These are phyloP conservation scores for Suillus weaverae DNA, from an alignment of 768 basidiomycete species.

Conservation along the genomic window DNA sequence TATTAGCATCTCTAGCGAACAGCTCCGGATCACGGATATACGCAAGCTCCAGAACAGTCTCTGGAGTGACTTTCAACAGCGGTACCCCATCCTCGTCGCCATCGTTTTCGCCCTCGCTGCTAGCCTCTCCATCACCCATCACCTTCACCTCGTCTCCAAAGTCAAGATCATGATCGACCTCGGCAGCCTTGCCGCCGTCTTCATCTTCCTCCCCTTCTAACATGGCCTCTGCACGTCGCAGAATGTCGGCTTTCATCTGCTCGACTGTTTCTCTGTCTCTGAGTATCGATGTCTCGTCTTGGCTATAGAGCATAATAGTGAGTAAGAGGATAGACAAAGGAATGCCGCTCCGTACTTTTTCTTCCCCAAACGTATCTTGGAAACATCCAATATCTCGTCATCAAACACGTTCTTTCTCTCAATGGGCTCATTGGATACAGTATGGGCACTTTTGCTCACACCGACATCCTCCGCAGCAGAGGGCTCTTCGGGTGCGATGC, in stretches of 20 bases:
- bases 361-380: slow-evolving; percentile 62
- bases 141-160: slow-evolving; percentile 52
- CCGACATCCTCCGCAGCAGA: slow-evolving; percentile 21
- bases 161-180: slow-evolving; percentile 55
- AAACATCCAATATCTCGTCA: slow-evolving; percentile 65
- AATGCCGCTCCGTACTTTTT: slow-evolving; percentile 45
- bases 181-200: slow-evolving; percentile 25
- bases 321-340: slow-evolving; percentile 11
- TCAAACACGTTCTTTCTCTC: slow-evolving; percentile 77
- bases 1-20: slow-evolving; percentile 76
- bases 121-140: slow-evolving; percentile 58
- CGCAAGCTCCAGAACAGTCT: slow-evolving; percentile 72
- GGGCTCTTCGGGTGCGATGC: slow-evolving; percentile 52
- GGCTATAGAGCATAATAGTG: slow-evolving; percentile 31
- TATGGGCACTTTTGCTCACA: background rate
- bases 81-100: slow-evolving; percentile 26
- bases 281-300: slow-evolving; percentile 44
- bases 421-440: slow-evolving; percentile 18
- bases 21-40: slow-evolving; percentile 74
- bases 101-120: slow-evolving; percentile 38
- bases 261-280: slow-evolving; percentile 63
- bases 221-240: slow-evolving; percentile 70
- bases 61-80: slow-evolving; percentile 34
- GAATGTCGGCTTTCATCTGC: slow-evolving; percentile 80
- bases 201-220: slow-evolving; percentile 67